A percentile compares a stretch with the other conserved stretches of the same genome.
phyloP scores from a whole-genome alignment of 1,139 yeast species.

The Trichomonascaceae sp. region DNA sequence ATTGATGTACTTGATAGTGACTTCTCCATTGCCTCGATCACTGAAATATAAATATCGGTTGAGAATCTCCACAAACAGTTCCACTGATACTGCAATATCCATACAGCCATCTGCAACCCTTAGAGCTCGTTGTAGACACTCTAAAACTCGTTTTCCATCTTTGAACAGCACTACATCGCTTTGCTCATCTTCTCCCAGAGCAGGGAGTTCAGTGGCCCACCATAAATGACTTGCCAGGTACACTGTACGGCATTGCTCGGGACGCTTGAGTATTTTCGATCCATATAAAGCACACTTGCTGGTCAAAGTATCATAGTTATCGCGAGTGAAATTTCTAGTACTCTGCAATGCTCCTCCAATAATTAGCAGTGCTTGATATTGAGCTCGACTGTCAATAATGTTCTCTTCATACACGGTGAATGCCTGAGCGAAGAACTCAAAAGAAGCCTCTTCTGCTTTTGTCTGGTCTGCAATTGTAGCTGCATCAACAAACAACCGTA shows the following conservation, averaged over 20 bases:
- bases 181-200: constrained; percentile 43
- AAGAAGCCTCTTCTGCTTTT: constrained; percentile 56
- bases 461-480: constrained; percentile 72
- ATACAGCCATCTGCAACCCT: constrained; percentile 90
- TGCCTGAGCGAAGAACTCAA: constrained; percentile 85
- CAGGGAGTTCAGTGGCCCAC: constrained; percentile 72
- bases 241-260: constrained; percentile 91
- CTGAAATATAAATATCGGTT: constrained; percentile 80
- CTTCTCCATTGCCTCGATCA: constrained; percentile 70
- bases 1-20: constrained; percentile 70
- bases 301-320: constrained; percentile 71
- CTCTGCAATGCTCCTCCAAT: constrained; percentile 60
- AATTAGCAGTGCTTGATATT: constrained; percentile 47
- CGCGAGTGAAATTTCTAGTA: constrained; percentile 49
- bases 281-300: constrained; percentile 85
- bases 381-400: constrained; percentile 56
- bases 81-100: constrained; percentile 73
- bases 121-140: constrained; percentile 67
- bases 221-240: constrained; percentile 85
- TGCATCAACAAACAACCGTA: constrained; percentile 41
- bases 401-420: constrained; percentile 84
- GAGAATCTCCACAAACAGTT: constrained; percentile 81
- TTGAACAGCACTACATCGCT: constrained; percentile 33
- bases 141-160: constrained; percentile 58
- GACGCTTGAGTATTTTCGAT: constrained; percentile 79